Base-by-base conservation (phyloP, 345 rosid genomes). In the Citropsis articulata region DNA sequence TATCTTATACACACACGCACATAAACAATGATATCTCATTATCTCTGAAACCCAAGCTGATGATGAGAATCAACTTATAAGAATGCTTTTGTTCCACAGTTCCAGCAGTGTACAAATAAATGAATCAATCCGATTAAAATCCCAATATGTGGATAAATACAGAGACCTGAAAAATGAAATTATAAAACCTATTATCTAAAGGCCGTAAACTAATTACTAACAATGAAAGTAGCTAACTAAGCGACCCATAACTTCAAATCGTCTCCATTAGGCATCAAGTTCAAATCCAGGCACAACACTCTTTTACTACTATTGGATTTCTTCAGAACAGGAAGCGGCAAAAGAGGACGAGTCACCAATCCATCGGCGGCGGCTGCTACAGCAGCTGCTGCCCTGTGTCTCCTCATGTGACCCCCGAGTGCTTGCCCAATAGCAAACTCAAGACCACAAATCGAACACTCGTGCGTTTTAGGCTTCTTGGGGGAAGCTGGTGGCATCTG, bases 391-490 rank as follows among this genome's bases (percentile, higher is more conserved):
- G 83, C 78, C 70, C 92, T 84, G 56, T 95, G 99, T 77, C 93
- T 86, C 86, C 99, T 89, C 99, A 95, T 95, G 77, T 95, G 99
- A 35, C 99, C 99, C 0, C 99, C 99, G 1, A 93, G 87, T 1
- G 99, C 99, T 84, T 95, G 99, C 21, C 99, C 98, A 5, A 95
- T 73, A 0, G 90, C 76, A 28, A 95, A 95, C 80, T 93, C 96
- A 2, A 88, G 86, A 21, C 99, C 98, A 40, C 99, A 95, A 25
- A 93, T 90, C 10, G 96, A 85, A 82, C 99, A 95, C 88, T 87
- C 88, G 76, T 95, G 99, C 7, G 81, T 85, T 82, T 92, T 92
- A 5, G 89, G 86, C 81, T 89, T 92, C 53, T 84, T 72, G 0
- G 89, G 92, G 28, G 91, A 85, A 14, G 8, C 50, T 4, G 84